These are phyloP conservation scores for Paramyrothecium roridum DNA, from an alignment of 2,329 filamentous ascomycete genomes.

Conservation along the genomic window DNA sequence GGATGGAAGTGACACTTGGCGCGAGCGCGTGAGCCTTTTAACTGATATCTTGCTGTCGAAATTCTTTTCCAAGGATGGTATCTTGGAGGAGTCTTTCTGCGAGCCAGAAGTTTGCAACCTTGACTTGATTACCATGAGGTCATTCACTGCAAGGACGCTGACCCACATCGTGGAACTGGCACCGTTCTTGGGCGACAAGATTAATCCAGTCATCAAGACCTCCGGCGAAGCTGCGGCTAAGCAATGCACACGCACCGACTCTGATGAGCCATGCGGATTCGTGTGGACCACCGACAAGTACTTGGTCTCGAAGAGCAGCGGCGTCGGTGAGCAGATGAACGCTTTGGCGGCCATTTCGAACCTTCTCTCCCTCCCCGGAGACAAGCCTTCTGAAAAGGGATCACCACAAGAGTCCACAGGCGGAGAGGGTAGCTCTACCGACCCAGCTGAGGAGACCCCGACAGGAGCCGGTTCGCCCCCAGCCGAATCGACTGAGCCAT, in stretches of 20 bases:
- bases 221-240: constrained; percentile 52
- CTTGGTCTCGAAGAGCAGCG: constrained; percentile 38
- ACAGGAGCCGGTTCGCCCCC: too few relatives aligned
- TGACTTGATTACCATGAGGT: constrained; percentile 64
- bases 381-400: too few relatives aligned
- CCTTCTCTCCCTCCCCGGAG: constrained; percentile 28
- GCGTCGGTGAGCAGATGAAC: constrained; percentile 55
- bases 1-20: constrained; percentile 48
- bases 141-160: constrained; percentile 56
- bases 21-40: constrained; percentile 39
- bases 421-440: too few relatives aligned
- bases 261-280: constrained; percentile 49
- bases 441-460: too few relatives aligned
- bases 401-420: too few relatives aligned
- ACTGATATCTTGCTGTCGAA: constrained; percentile 31
- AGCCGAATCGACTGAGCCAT: too few relatives aligned
- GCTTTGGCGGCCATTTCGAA: constrained; percentile 55
- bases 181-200: constrained; percentile 46
- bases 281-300: constrained; percentile 45
- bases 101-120: constrained; percentile 55
- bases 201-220: constrained; percentile 47
- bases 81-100: constrained; percentile 61
- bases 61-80: constrained; percentile 52
- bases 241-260: constrained; percentile 49
- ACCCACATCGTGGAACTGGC: constrained; percentile 50